Base-by-base conservation (phyloP, 805 yeast species). In the Barnettozyma botsteinii region DNA sequence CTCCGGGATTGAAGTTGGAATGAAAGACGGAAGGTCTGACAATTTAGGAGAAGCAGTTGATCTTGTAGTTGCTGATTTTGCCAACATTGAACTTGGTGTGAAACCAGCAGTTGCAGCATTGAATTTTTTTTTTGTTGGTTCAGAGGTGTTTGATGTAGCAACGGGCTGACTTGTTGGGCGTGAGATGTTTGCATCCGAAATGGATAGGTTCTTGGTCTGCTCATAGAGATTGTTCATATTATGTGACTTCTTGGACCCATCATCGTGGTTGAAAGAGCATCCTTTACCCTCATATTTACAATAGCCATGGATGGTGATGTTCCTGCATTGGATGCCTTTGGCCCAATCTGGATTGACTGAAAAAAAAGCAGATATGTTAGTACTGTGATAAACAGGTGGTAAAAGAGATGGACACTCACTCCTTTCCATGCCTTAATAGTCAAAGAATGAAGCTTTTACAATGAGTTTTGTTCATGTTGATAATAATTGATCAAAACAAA, bases 201-300 rank as follows among this genome's bases (percentile, higher is more conserved):
- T 19, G 2, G 33, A 20, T 1, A 36, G 20, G 17, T 22, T 18
- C 22, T 32, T 37, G 15, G 31, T 12, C 25, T 35, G 29, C 23
- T 37, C 36, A 17, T 19, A 9, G 35, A 28, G 6, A 35, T 22
- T 26, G 48, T 29, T 31, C 46, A 34, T 14, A 50, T 29, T 8
- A 46, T 31, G 33, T 8, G 33, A 10, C 24, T 33, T 35, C 11
- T 17, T 27, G 39, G 28, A 53, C 34, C 64, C 67, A 29, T 57
- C 62, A 43, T 74, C 82, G 58, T 85, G 95, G 37, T 76, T 78
- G 56, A 85, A 87, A 3, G 81, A 82, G 57, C 96, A 87, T 10
- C 95, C 95, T 53, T 85, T 86, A 50, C 83, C 82, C 52, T 85
- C 88, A 63, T 75, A 86, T 59, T 85, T 85, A 67, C 96, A 87